These are phyloP conservation scores for Aspergillus pseudoglaucus DNA, from an alignment of 2,329 filamentous ascomycete genomes.

Conservation along the genomic window DNA sequence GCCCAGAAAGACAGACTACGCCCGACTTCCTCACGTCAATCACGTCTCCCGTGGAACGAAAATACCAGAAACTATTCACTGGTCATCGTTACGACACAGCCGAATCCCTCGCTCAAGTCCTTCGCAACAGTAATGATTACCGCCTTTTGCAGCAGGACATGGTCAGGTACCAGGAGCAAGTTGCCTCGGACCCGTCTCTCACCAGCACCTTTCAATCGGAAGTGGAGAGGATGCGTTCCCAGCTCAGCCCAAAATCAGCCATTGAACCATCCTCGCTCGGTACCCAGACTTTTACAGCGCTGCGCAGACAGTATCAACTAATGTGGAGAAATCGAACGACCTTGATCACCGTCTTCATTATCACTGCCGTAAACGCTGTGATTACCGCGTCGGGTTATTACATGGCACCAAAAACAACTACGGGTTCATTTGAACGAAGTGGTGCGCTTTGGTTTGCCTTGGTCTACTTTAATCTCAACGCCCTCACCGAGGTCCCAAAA, in stretches of 20 bases:
- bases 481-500: neutral
- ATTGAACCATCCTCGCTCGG: neutral
- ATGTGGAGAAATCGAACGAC: neutral
- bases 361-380: neutral
- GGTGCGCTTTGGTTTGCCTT: conserved; percentile 1
- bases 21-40: conserved; percentile 3
- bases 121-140: neutral
- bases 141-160: neutral
- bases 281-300: neutral
- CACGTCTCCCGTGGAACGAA: neutral
- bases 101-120: neutral
- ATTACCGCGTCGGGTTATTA: neutral
- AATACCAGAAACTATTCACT: neutral
- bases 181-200: neutral
- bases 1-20: conserved; percentile 2
- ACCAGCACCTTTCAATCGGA: neutral
- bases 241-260: neutral
- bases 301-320: neutral
- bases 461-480: conserved; percentile 1
- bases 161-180: neutral
- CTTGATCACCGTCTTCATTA: neutral
- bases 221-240: neutral
- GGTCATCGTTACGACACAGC: neutral
- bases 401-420: conserved; percentile 1
- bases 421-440: conserved; percentile 2